Conservation (phyloP, 768 basidiomycete genomes). For the Pleurotus pulmonarius region DNA sequence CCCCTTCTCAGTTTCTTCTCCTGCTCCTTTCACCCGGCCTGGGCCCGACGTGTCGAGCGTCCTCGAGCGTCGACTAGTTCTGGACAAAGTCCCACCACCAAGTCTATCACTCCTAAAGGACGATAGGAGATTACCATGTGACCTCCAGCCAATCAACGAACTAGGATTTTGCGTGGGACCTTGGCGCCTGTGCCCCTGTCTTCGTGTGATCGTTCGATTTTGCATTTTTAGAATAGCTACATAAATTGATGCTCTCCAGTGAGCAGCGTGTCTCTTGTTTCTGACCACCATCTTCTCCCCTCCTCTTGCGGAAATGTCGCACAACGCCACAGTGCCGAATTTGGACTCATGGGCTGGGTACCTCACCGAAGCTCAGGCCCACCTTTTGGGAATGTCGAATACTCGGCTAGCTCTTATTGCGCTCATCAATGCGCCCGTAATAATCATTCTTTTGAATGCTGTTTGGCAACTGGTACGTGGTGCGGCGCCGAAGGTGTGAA, state of each 20-base stretch:
- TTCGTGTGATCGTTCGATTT: conserved; percentile 6
- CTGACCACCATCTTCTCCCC: neutral
- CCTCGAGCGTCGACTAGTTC: too few relatives aligned
- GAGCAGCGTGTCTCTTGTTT: neutral
- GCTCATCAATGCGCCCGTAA: conserved; percentile 65
- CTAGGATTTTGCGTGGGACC: too few relatives aligned
- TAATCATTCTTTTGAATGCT: conserved; percentile 70
- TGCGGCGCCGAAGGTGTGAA: conserved; percentile 1
- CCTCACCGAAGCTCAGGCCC: conserved; percentile 35
- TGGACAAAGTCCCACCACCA: too few relatives aligned
- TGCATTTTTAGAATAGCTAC: conserved; percentile 1
- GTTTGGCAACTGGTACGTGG: conserved; percentile 73
- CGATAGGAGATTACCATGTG: too few relatives aligned
- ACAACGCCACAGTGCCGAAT: conserved; percentile 35
- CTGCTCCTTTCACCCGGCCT: too few relatives aligned
- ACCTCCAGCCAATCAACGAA: too few relatives aligned
- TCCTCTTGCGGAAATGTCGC: conserved; percentile 1
- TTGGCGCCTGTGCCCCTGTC: too few relatives aligned
- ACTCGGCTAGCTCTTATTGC: conserved; percentile 34
- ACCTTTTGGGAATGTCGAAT: conserved; percentile 30
- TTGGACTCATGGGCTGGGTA: conserved; percentile 42
- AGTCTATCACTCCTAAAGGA: too few relatives aligned
- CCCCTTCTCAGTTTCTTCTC: too few relatives aligned
- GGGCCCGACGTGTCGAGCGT: too few relatives aligned
- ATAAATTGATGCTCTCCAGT: neutral